A percentile compares a stretch with the other conserved stretches of the same genome.
Evolutionary conservation across 768 basidiomycete species (phyloP).

Genomic region (Epithele typhae): DNA sequence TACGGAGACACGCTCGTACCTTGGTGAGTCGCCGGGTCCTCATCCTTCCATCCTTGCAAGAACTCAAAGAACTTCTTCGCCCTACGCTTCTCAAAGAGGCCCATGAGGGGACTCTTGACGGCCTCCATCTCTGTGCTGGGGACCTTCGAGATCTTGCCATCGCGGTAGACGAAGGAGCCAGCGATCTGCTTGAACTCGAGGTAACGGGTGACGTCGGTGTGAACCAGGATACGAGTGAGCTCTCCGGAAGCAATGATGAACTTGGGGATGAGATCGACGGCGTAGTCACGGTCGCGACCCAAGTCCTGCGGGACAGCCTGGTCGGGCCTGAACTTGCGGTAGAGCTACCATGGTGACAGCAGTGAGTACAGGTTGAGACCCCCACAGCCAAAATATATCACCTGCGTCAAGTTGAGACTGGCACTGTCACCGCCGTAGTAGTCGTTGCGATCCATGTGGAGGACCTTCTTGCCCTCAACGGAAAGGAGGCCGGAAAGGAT

Average conservation of each 20-base stretch:
- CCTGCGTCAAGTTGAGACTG: constrained; percentile 96
- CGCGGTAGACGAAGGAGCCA: constrained; percentile 95
- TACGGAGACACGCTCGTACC: too few species aligned
- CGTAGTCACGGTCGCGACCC: constrained; percentile 96
- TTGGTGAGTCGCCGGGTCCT: constrained; percentile 94
- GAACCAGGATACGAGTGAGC: constrained; percentile 95
- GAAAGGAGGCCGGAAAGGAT: constrained; percentile 96
- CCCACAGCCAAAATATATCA: constrained; percentile 28
- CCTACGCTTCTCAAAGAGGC: constrained; percentile 96
- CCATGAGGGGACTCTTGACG: constrained; percentile 92
- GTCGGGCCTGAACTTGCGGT: constrained; percentile 87
- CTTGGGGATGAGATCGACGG: constrained; percentile 96
- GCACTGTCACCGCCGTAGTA: constrained; percentile 99
- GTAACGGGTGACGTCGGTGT: constrained; percentile 98
- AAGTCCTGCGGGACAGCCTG: constrained; percentile 76
- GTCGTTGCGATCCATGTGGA: constrained; percentile 98
- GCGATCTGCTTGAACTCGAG: constrained; percentile 99
- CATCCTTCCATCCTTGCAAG: constrained; percentile 92
- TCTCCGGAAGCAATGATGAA: constrained; percentile 99
- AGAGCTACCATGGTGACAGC: constrained; percentile 55
- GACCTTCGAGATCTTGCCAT: constrained; percentile 95
- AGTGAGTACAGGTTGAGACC: neutral
- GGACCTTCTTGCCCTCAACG: constrained; percentile 99
- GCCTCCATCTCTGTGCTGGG: constrained; percentile 98
- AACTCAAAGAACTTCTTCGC: constrained; percentile 99